Percentiles rank a stretch among this genome's conserved stretches.
These are phyloP conservation scores for Hyphopichia pseudoburtonii DNA, from an alignment of 1,139 yeast species.

Conservation along the genomic window DNA sequence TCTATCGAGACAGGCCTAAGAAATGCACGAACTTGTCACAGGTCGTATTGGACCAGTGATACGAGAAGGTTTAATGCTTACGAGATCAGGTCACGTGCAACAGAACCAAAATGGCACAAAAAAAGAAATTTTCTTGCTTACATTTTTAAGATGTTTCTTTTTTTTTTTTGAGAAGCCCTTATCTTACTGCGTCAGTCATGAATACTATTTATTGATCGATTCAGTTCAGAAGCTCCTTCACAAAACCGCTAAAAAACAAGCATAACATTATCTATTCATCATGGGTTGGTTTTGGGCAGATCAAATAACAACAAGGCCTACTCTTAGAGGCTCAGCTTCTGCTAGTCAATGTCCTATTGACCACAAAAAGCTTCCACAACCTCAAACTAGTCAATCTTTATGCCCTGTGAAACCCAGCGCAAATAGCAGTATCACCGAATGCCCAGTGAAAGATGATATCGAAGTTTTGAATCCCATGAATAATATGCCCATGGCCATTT, in stretches of 20 bases:
- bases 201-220: no score
- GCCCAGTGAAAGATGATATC: constrained; percentile 16
- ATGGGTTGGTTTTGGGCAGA: constrained; percentile 92
- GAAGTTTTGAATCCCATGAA: constrained; percentile 70
- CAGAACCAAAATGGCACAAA: no score
- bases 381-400: constrained; percentile 4
- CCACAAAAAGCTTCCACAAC: constrained; percentile 7
- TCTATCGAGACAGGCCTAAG: no score
- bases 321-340: constrained; percentile 7
- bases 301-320: constrained; percentile 9
- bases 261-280: neutral
- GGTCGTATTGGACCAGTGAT: no score
- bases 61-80: no score
- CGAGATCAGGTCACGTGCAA: no score
- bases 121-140: no score
- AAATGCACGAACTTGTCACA: no score
- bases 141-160: no score
- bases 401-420: constrained; percentile 29
- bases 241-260: neutral
- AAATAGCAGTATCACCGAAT: constrained; percentile 7
- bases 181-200: no score
- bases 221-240: no score
- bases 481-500: constrained; percentile 79
- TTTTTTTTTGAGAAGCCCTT: no score
- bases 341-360: constrained; percentile 15